Evolutionary conservation across 768 basidiomycete genomes (phyloP).

Genomic region (Kwoniella heveanensis): DNA sequence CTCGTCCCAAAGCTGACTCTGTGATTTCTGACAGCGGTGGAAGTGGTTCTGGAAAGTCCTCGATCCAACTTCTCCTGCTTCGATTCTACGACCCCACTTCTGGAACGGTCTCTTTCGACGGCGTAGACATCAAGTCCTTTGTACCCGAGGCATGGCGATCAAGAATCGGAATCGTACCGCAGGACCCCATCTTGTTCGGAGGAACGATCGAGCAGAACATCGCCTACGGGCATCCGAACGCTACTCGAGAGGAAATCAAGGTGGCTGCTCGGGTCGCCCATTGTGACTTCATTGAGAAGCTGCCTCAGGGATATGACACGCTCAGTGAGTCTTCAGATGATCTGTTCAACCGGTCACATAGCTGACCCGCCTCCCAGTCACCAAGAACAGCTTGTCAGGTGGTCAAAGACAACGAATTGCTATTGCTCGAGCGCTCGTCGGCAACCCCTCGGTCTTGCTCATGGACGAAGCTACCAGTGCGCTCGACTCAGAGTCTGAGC

Average conservation of each 20-base stretch:
- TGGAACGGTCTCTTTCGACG: conserved; percentile 79
- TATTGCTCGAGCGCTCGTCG: conserved; percentile 85
- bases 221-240: conserved; percentile 74
- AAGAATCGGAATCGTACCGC: conserved; percentile 86
- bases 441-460: conserved; percentile 81
- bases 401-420: conserved; percentile 66
- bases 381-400: conserved; percentile 61
- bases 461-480: conserved; percentile 78
- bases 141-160: conserved; percentile 80
- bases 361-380: conserved; percentile 62
- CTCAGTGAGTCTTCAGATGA: conserved; percentile 79
- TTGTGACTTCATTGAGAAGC: conserved; percentile 89
- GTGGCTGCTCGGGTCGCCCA: conserved; percentile 84
- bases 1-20: neutral
- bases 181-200: conserved; percentile 85
- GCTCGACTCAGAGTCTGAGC: conserved; percentile 42
- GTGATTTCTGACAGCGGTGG: conserved; percentile 64
- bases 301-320: conserved; percentile 91
- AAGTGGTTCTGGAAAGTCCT: conserved; percentile 92
- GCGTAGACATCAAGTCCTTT: conserved; percentile 84
- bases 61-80: conserved; percentile 81
- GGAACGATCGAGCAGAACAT: conserved; percentile 94
- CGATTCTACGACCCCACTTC: conserved; percentile 82
- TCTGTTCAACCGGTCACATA: neutral
- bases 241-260: conserved; percentile 73